Evolutionary conservation across 495 filamentous ascomycete species (phyloP).

Genomic region (Xanthoparmelia taractica): DNA sequence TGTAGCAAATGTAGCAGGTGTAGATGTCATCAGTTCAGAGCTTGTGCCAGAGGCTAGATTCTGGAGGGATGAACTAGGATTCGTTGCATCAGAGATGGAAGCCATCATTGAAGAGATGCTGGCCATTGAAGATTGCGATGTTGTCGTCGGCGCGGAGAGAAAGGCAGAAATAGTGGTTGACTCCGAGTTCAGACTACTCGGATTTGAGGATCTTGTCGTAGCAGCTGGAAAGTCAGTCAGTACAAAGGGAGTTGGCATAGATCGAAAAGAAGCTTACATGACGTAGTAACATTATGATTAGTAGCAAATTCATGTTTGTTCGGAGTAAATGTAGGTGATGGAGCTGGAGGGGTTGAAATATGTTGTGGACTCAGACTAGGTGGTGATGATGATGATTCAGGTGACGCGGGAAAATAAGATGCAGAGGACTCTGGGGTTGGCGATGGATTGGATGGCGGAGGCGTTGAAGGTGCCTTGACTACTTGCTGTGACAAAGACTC

Average conservation of each 20-base stretch:
- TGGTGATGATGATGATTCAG: constrained; percentile 8
- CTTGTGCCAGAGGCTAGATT: not conserved
- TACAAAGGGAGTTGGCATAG: not conserved
- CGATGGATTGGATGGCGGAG: constrained; percentile 19
- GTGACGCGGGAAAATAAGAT: constrained; percentile 15
- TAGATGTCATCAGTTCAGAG: not conserved
- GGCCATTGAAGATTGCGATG: constrained; percentile 11
- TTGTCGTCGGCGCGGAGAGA: constrained; percentile 1
- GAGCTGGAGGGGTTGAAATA: not conserved
- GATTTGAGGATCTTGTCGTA: constrained; percentile 8
- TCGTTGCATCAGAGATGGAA: constrained; percentile 1
- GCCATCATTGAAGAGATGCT: constrained; percentile 4
- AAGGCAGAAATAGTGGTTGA: not conserved
- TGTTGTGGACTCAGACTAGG: constrained; percentile 5
- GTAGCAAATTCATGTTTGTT: not conserved
- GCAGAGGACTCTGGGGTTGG: constrained; percentile 3
- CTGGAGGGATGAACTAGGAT: not conserved
- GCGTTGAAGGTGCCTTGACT: constrained; percentile 24
- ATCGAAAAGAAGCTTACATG: constrained; percentile 9
- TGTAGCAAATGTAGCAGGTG: constrained; percentile 4
- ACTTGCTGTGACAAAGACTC: constrained; percentile 22
- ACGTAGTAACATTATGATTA: constrained; percentile 6
- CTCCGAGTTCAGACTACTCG: not conserved
- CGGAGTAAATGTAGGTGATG: constrained; percentile 10
- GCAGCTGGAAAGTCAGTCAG: constrained; percentile 3